A percentile compares a stretch with the other conserved stretches of the same genome.
Conservation (phyloP, 2,329 filamentous ascomycete species). For the Ophiostoma perfectum region DNA sequence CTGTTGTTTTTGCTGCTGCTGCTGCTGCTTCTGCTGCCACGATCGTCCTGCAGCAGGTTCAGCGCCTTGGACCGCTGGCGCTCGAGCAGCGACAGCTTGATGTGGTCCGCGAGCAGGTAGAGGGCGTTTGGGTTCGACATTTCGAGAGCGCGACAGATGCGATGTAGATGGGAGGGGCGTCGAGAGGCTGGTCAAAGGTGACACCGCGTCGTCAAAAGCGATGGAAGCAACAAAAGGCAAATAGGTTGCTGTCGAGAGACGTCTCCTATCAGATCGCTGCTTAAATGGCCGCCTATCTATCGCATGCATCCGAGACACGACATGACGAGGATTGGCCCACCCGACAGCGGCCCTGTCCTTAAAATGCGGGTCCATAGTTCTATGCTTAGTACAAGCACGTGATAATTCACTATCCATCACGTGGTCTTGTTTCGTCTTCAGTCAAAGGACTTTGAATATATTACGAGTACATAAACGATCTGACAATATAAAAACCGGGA, state of each 20-base stretch:
- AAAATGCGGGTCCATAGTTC: neutral
- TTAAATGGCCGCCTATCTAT: neutral
- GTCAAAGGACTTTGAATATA: too few species aligned
- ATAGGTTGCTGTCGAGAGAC: neutral
- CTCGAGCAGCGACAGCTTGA: slow-evolving; percentile 92
- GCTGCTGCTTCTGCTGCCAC: neutral
- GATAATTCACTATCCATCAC: neutral
- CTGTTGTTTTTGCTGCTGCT: neutral
- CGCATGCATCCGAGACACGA: neutral
- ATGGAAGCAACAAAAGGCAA: neutral
- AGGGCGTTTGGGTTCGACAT: slow-evolving; percentile 68
- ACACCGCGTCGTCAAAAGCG: neutral
- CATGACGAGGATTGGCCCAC: slow-evolving; percentile 6
- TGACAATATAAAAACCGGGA: too few species aligned
- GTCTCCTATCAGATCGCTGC: neutral
- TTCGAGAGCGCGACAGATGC: neutral
- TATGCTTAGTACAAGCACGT: neutral
- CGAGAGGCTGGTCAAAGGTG: neutral
- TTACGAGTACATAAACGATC: too few species aligned
- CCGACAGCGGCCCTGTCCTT: neutral
- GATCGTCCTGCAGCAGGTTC: slow-evolving; percentile 56
- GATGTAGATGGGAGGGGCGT: too few species aligned
- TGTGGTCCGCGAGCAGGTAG: slow-evolving; percentile 88
- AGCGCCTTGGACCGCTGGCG: slow-evolving; percentile 79
- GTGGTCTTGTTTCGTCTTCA: neutral